A percentile compares a stretch with the other conserved stretches of the same genome.
Conservation (phyloP, 2,329 filamentous ascomycete species). For the Aspergillus intermedius region DNA sequence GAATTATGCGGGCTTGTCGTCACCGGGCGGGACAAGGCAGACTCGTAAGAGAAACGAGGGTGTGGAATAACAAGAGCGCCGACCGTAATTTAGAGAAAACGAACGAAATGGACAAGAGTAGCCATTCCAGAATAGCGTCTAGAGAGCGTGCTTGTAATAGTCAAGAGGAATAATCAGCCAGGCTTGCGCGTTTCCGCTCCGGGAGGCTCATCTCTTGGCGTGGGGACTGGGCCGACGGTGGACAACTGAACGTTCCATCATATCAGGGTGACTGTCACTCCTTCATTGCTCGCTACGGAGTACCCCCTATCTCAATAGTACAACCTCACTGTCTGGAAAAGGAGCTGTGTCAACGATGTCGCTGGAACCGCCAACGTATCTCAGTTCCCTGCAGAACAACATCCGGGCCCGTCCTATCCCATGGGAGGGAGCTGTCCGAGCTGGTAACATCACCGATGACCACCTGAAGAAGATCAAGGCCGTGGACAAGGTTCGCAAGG, state of each 20-base stretch:
- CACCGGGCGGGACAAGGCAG: background rate
- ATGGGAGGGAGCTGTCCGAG: constrained; percentile 93
- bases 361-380: constrained; percentile 83
- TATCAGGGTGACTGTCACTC: background rate
- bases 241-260: background rate
- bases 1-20: background rate
- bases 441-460: constrained; percentile 85
- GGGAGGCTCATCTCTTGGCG: background rate
- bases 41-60: background rate
- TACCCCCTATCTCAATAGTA: no score
- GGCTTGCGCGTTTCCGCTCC: background rate
- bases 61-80: background rate
- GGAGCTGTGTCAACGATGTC: constrained; percentile 56
- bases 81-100: background rate
- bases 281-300: constrained; percentile 2
- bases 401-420: constrained; percentile 92
- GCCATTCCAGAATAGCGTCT: background rate
- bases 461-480: constrained; percentile 94
- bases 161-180: background rate
- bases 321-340: background rate
- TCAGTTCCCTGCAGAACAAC: constrained; percentile 87
- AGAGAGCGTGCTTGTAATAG: background rate
- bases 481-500: constrained; percentile 91
- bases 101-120: background rate
- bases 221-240: background rate